Conservation (phyloP, 306 rosid species). For the Corylus heterophylla region DNA sequence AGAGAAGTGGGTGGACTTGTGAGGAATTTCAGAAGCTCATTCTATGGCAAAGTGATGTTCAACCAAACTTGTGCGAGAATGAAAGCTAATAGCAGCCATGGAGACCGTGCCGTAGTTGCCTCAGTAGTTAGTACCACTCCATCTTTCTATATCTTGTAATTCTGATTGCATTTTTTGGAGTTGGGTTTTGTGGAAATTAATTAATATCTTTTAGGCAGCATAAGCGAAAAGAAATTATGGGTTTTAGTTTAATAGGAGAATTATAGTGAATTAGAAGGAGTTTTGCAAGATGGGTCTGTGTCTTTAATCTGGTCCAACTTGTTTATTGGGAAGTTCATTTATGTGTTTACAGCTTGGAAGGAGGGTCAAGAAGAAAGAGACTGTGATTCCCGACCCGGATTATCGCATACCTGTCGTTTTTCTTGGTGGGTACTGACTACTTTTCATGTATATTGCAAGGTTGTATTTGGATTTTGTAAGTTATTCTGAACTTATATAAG, state of each 20-base stretch:
- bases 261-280: not conserved
- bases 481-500: not conserved
- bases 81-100: conserved; percentile 32
- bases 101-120: conserved; percentile 55
- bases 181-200: not conserved
- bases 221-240: not conserved
- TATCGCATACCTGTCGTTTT: conserved; percentile 86
- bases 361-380: conserved; percentile 54
- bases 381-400: conserved; percentile 90
- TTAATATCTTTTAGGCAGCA: not conserved
- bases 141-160: conserved; percentile 24
- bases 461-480: conserved; percentile 21
- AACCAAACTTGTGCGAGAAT: conserved; percentile 35
- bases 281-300: conserved; percentile 10
- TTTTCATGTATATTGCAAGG: conserved; percentile 18
- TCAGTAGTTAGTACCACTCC: conserved; percentile 59
- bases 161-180: not conserved
- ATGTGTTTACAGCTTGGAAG: conserved; percentile 61
- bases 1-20: conserved; percentile 40
- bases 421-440: conserved; percentile 58
- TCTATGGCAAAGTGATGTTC: conserved; percentile 44
- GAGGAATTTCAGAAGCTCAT: conserved; percentile 53
- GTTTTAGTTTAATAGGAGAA: not conserved
- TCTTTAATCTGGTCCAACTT: conserved; percentile 10
- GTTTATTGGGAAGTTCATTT: conserved; percentile 31